Evolutionary conservation across 441 rosid species (phyloP), one percentile per base, ranked within the genome.

Genomic region (Syzygium syzygioides): DNA sequence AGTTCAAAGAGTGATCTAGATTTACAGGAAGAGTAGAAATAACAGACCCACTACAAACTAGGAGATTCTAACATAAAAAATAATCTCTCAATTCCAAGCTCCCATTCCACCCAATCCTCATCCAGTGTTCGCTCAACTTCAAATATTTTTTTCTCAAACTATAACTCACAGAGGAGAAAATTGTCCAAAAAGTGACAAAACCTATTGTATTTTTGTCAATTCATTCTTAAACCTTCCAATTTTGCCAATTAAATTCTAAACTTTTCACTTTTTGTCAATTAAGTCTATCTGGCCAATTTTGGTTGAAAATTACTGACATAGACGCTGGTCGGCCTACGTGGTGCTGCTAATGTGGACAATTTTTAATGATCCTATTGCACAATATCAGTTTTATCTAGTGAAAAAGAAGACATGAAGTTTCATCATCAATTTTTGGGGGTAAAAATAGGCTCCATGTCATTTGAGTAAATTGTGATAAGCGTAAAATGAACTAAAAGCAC

Each of bases 31-130:
- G 2, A 60, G 32, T 13, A 28, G 32, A 1, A 3, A 28, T 28
- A 30, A 60, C 28, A 28, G 6, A 4, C 41, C 0, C 17, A 0
- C 32, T 59, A 26, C 17, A 26, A 28, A 59, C 30, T 5, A 59
- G 4, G 17, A 60, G 32, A 60, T 60, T 60, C 30, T 13, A 26
- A 28, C 66, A 60, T 28, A 13, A 28, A 60, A 59, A 60, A 26
- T 28, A 28, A 57, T 60, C 66, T 60, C 17, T 26, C 0, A 0
- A 13, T 60, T 60, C 1, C 17, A 28, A 28, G 4, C 32, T 60
- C 8, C 7, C 0, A 60, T 60, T 60, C 66, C 30, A 26, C 7
- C 0, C 64, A 26, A 59, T 59, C 64, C 7, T 26, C 2, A 28
- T 60, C 17, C 2, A 28, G 1, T 28, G 15, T 60, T 28, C 0